These are phyloP conservation scores for Manihot esculenta DNA, from an alignment of 441 rosid genomes.

Conservation along the genomic window DNA sequence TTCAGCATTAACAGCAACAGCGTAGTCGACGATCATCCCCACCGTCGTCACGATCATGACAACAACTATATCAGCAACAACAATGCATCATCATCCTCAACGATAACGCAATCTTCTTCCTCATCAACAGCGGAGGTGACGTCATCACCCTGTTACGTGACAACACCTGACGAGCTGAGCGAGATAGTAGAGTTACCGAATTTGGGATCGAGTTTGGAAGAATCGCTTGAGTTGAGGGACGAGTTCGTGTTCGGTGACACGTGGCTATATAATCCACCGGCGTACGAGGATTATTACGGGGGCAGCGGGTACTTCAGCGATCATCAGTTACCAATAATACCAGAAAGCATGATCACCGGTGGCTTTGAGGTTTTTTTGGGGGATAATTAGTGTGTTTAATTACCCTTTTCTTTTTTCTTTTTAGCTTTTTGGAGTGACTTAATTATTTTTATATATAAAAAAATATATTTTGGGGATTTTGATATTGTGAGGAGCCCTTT, in stretches of 20 bases:
- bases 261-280: constrained; percentile 40
- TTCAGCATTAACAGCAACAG: constrained; percentile 14
- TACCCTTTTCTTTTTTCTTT: background rate
- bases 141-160: constrained; percentile 21
- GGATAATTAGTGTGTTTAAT: constrained; percentile 21
- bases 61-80: background rate
- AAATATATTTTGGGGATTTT: too few species aligned
- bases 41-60: too few species aligned
- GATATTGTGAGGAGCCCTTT: background rate
- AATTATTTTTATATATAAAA: background rate
- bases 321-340: constrained; percentile 22
- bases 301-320: constrained; percentile 22
- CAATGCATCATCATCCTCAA: constrained; percentile 4
- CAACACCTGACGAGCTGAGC: constrained; percentile 28
- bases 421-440: background rate
- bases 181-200: constrained; percentile 31
- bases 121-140: constrained; percentile 29
- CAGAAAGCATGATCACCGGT: constrained; percentile 25
- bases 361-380: constrained; percentile 34
- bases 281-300: constrained; percentile 32
- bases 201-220: constrained; percentile 40
- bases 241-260: constrained; percentile 58
- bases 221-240: constrained; percentile 41
- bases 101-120: constrained; percentile 12
- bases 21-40: background rate